A percentile compares a stretch with the other conserved stretches of the same genome.
phyloP scores from a whole-genome alignment of 129 eudicot genomes.

The Tagetes patula region DNA sequence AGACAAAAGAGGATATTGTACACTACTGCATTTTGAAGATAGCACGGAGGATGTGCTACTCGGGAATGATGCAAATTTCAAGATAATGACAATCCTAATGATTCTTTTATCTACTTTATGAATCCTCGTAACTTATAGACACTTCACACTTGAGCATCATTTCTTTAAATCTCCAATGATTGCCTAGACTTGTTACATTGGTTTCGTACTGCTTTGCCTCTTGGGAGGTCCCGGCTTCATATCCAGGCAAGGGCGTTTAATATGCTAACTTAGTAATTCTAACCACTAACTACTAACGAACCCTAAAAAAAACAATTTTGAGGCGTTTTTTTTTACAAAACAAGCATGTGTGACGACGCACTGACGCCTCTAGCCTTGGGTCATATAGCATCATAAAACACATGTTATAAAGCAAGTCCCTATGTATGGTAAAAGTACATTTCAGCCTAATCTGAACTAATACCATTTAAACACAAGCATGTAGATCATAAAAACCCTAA shows the following conservation, averaged over 20 bases:
- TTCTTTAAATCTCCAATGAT: background rate
- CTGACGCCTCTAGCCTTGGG: background rate
- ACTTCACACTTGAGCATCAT: background rate
- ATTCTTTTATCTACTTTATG: no score
- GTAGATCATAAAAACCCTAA: slow-evolving; percentile 15
- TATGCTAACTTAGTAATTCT: no score
- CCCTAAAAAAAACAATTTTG: background rate
- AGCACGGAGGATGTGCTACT: background rate
- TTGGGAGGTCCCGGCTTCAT: no score
- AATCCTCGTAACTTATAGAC: no score
- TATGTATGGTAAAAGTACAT: background rate
- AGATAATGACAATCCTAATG: background rate
- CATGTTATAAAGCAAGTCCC: background rate
- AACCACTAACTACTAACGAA: no score
- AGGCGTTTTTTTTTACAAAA: background rate
- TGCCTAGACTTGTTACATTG: background rate
- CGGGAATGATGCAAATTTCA: background rate
- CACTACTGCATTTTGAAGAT: background rate
- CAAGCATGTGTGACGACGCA: background rate
- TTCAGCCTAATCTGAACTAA: background rate
- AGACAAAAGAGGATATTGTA: background rate
- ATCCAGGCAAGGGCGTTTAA: no score
- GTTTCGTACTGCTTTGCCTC: background rate
- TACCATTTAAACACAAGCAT: slow-evolving; percentile 6
- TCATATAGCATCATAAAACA: background rate